Evolutionary conservation across 768 basidiomycete species (phyloP).

Genomic region (Austroboletus eburneus): DNA sequence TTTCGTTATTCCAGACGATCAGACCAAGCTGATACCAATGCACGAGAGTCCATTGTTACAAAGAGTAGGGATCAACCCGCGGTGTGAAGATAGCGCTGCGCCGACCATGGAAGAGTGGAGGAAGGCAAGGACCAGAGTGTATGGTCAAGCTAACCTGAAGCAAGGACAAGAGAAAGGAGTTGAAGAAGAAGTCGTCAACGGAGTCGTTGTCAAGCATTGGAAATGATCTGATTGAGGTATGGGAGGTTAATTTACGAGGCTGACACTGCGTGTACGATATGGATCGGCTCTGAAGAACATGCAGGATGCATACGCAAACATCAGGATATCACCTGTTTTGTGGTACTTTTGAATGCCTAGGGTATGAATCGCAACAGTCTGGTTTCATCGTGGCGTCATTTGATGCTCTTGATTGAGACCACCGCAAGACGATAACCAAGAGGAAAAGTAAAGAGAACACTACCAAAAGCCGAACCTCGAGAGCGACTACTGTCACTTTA

Average conservation of each 20-base stretch:
- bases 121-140: constrained; percentile 46
- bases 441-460: neutral
- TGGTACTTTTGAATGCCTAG: no score
- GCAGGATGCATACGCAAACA: no score
- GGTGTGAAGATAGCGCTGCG: constrained; percentile 37
- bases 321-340: no score
- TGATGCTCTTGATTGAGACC: no score
- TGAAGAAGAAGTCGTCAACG: constrained; percentile 53
- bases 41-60: constrained; percentile 47
- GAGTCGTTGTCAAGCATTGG: constrained; percentile 54
- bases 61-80: constrained; percentile 36
- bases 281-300: no score
- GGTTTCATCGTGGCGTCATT: no score
- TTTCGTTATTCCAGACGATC: constrained; percentile 51
- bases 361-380: no score
- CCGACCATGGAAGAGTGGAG: constrained; percentile 54
- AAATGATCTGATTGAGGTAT: no score
- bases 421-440: no score
- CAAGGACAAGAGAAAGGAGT: constrained; percentile 38
- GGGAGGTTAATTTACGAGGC: no score
- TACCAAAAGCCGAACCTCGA: neutral
- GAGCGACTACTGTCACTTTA: constrained; percentile 6
- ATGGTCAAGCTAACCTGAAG: constrained; percentile 46
- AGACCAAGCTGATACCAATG: constrained; percentile 43
- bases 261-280: no score